Conservation (phyloP, 2,329 filamentous ascomycete genomes). For the Trichothecium sympodiale region DNA sequence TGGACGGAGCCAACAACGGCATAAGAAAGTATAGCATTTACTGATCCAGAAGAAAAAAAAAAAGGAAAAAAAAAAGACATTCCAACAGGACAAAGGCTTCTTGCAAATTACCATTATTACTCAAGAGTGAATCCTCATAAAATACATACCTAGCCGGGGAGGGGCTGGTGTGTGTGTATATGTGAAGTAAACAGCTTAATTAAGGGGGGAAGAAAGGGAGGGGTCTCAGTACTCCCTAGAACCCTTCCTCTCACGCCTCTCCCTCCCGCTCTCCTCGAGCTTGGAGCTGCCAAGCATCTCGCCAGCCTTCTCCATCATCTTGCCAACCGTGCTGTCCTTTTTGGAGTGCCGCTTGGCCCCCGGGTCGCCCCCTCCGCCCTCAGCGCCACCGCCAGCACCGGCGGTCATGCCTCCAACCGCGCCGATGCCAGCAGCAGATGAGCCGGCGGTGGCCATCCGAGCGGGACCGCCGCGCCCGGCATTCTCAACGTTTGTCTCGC, state of each 20-base stretch:
- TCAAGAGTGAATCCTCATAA: too few relatives aligned
- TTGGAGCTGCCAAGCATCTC: constrained; percentile 33
- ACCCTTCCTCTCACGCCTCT: constrained; percentile 31
- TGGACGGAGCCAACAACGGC: too few relatives aligned
- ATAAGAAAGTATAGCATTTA: too few relatives aligned
- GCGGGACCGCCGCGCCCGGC: background rate
- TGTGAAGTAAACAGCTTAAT: too few relatives aligned
- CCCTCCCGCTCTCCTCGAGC: constrained; percentile 35
- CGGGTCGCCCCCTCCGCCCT: constrained; percentile 5
- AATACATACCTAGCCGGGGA: too few relatives aligned
- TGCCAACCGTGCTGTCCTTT: constrained; percentile 39
- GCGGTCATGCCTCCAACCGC: background rate
- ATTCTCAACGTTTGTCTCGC: too few relatives aligned
- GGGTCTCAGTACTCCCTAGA: constrained; percentile 13
- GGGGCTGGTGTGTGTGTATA: too few relatives aligned
- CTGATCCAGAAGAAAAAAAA: too few relatives aligned
- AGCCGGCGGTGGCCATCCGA: background rate
- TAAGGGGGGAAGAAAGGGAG: too few relatives aligned
- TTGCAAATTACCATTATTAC: too few relatives aligned
- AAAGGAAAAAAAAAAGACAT: too few relatives aligned
- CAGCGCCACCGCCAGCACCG: background rate
- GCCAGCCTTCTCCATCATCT: constrained; percentile 48
- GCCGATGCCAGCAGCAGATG: background rate
- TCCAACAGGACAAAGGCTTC: too few relatives aligned
- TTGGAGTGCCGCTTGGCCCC: constrained; percentile 8